phyloP scores from a whole-genome alignment of 1,139 yeast species.

The Hemisphaericaspora xylofermentans region DNA sequence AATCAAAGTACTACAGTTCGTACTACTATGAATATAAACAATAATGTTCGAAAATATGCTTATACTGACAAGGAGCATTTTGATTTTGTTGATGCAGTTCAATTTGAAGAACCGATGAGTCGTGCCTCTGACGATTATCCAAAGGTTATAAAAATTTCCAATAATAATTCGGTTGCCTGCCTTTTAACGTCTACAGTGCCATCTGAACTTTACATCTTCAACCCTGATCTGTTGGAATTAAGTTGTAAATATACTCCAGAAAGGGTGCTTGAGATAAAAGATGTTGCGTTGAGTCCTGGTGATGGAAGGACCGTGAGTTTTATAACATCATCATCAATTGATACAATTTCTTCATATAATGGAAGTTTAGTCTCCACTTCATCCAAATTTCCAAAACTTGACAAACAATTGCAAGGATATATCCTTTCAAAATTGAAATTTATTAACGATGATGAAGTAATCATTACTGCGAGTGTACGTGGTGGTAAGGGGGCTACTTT shows the following conservation, averaged over 20 bases:
- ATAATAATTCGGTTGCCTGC: constrained; percentile 57
- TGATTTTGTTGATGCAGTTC: constrained; percentile 59
- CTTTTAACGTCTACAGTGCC: constrained; percentile 64
- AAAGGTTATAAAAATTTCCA: constrained; percentile 52
- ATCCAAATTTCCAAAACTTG: constrained; percentile 20
- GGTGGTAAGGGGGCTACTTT: constrained; percentile 39
- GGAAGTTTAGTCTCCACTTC: constrained; percentile 39
- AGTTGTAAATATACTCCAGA: constrained; percentile 20
- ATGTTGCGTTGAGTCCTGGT: constrained; percentile 32
- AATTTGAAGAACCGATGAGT: constrained; percentile 38
- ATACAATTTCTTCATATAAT: constrained; percentile 49
- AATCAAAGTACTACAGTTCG: constrained; percentile 60
- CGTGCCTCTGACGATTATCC: constrained; percentile 54
- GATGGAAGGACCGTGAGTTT: constrained; percentile 57
- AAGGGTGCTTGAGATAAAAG: constrained; percentile 24
- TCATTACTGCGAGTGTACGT: constrained; percentile 56
- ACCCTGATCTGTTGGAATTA: constrained; percentile 52
- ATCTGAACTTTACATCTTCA: constrained; percentile 56
- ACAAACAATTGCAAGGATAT: constrained; percentile 30
- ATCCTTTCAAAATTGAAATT: constrained; percentile 61
- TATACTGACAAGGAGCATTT: constrained; percentile 59
- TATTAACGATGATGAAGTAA: constrained; percentile 49
- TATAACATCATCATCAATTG: constrained; percentile 54
- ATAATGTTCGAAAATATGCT: constrained; percentile 67
- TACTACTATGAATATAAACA: constrained; percentile 62